Conservation (phyloP, 768 basidiomycete species). For the Suillus discolor region DNA sequence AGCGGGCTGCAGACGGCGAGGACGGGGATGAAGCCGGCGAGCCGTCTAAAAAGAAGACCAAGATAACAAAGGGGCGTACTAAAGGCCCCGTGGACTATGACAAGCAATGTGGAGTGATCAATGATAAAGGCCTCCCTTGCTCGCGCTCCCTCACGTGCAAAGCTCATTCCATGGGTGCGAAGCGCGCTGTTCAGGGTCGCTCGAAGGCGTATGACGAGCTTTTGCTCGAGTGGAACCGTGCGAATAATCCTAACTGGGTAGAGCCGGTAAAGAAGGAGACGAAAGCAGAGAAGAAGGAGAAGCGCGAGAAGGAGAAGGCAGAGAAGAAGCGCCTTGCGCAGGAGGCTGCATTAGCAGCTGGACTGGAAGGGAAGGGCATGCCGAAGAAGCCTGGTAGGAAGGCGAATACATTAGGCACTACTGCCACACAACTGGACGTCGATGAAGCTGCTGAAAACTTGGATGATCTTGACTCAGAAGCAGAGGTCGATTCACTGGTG, state of each 20-base stretch:
- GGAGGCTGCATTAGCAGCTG: conserved; percentile 68
- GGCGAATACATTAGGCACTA: conserved; percentile 45
- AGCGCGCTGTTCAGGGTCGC: conserved; percentile 88
- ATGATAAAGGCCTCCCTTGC: conserved; percentile 91
- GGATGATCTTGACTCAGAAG: conserved; percentile 83
- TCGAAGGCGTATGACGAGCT: conserved; percentile 84
- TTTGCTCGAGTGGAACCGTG: conserved; percentile 89
- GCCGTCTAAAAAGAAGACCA: conserved; percentile 81
- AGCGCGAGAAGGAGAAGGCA: conserved; percentile 76
- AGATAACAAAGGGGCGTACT: conserved; percentile 75
- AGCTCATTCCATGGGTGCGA: conserved; percentile 96
- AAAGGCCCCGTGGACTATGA: conserved; percentile 91
- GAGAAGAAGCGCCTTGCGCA: conserved; percentile 78
- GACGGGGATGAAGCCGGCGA: conserved; percentile 62
- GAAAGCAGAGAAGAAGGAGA: conserved; percentile 87
- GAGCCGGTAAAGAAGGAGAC: conserved; percentile 86
- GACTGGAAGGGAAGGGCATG: conserved; percentile 62
- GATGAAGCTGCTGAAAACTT: conserved; percentile 71
- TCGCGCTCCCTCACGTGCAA: conserved; percentile 97
- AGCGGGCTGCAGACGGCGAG: conserved; percentile 80
- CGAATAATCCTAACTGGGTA: conserved; percentile 84
- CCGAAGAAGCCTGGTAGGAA: conserved; percentile 56
- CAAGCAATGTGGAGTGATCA: conserved; percentile 95
- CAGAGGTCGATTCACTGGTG: conserved; percentile 77
- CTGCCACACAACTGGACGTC: conserved; percentile 52